Evolutionary conservation across 768 basidiomycete species (phyloP), one percentile per base, ranked within the genome.

Genomic region (Xerocomus brunneocitrinus): DNA sequence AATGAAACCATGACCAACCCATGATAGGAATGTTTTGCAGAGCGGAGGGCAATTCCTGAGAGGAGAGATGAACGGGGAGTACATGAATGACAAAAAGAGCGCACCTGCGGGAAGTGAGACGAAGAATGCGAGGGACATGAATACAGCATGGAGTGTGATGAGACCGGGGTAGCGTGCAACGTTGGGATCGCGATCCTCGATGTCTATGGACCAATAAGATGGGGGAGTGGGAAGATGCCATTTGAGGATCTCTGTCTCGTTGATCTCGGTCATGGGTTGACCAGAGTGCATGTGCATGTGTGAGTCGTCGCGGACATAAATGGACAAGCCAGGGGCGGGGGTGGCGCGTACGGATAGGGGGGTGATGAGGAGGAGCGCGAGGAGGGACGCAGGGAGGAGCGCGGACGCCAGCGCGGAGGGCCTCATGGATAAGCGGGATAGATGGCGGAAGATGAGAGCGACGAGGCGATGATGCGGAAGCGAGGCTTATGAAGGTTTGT

Each of bases 191-290:
- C 65, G 67, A 46, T 78, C 75, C 34, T 87, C 83, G 65, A 84
- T 79, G 67, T 95, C 93, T 58, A 87, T 79, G 13, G 87, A 84
- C 69, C 83, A 91, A 68, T 92, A 95, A 3, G 91, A 92, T 0
- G 85, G 82, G 0, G 89, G 89, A 0, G 86, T 88, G 0, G 84
- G 83, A 0, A 74, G 66, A 66, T 94, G 91, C 51, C 73, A 70
- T 58, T 80, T 65, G 31, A 81, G 73, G 45, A 93, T 71, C 50
- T 87, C 82, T 0, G 88, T 87, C 65, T 94, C 93, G 67, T 95
- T 90, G 51, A 95, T 74, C 54, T 79, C 73, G n/a, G 76, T 58
- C 25, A 82, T 58, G 13, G 85, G 84, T 4, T 75, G 75, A 1
- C 63, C 77, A 40, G 73, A 71, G 51, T 74, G 71, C 62, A 81